Conservation (phyloP, 371 early-diverging fungal genomes). For the Apophysomyces trapeziformis region DNA sequence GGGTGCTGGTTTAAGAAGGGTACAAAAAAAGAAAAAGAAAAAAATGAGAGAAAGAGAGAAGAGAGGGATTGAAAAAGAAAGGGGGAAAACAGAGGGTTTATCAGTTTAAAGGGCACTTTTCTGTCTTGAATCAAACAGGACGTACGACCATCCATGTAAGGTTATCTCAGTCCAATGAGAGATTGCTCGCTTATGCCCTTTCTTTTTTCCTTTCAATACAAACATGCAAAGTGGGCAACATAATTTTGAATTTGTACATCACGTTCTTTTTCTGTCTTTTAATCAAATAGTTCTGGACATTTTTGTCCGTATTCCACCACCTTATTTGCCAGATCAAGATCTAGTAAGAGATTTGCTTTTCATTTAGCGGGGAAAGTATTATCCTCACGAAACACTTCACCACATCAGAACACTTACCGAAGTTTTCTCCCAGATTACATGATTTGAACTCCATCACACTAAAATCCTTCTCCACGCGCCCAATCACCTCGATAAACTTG, state of each 20-base stretch:
- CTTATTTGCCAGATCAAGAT: slow-evolving; percentile 48
- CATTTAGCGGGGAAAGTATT: neutral
- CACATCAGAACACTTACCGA: slow-evolving; percentile 47
- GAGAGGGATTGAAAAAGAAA: slow-evolving; percentile 2
- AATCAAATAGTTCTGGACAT: slow-evolving; percentile 48
- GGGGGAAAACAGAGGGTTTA: slow-evolving; percentile 8
- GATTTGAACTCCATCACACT: slow-evolving; percentile 48
- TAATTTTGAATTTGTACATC: slow-evolving; percentile 1
- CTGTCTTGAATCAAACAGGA: neutral
- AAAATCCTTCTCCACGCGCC: slow-evolving; percentile 42
- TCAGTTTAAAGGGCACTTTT: neutral
- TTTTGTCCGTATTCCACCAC: slow-evolving; percentile 47
- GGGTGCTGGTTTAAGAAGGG: neutral
- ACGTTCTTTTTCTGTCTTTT: slow-evolving; percentile 13
- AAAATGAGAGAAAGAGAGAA: neutral
- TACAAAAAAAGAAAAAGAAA: slow-evolving; percentile 8
- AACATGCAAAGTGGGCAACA: neutral
- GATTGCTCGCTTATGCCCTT: neutral
- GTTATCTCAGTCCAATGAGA: neutral
- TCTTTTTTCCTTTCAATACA: neutral
- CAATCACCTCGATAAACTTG: slow-evolving; percentile 51
- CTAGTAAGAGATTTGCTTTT: slow-evolving; percentile 19
- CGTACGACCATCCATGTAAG: neutral
- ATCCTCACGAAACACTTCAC: neutral
- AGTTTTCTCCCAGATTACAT: slow-evolving; percentile 44